Evolutionary conservation across 192 early-diverging fungal species (phyloP).

Genomic region (Gigaspora rosea): DNA sequence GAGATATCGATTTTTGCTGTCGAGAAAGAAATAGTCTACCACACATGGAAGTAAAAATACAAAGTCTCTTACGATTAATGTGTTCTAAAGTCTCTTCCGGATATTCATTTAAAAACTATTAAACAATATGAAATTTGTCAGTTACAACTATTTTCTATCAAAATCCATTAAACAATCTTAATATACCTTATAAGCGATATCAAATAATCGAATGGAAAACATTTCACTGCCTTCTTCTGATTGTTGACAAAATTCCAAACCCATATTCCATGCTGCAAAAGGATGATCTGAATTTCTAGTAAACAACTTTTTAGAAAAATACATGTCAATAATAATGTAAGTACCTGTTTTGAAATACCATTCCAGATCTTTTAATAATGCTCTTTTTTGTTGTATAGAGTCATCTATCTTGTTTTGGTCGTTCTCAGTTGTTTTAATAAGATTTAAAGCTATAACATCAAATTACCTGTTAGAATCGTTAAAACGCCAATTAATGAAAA

Average conservation of each 20-base stretch:
- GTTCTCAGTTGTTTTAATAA: neutral
- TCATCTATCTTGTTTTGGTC: neutral
- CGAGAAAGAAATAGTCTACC: slow-evolving; percentile 24
- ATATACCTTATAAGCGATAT: slow-evolving; percentile 24
- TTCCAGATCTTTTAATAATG: slow-evolving; percentile 31
- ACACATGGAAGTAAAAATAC: slow-evolving; percentile 27
- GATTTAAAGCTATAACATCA: neutral
- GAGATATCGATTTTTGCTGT: neutral
- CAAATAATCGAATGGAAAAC: slow-evolving; percentile 27
- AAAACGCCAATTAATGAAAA: neutral
- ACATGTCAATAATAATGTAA: neutral
- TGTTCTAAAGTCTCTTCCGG: slow-evolving; percentile 28
- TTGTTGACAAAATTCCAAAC: slow-evolving; percentile 28
- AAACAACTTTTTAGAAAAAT: too few species aligned
- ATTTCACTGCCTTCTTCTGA: slow-evolving; percentile 9
- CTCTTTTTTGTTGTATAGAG: neutral
- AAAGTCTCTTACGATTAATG: slow-evolving; percentile 26
- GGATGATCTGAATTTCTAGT: neutral
- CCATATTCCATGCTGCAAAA: slow-evolving; percentile 36
- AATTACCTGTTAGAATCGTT: neutral
- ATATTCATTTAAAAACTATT: slow-evolving; percentile 19
- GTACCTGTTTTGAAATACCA: slow-evolving; percentile 35
- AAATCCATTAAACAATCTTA: neutral
- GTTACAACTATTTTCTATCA: neutral
- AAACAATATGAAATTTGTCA: neutral